These are phyloP conservation scores for Candida ulmi DNA, from an alignment of 805 yeast species.

Conservation along the genomic window DNA sequence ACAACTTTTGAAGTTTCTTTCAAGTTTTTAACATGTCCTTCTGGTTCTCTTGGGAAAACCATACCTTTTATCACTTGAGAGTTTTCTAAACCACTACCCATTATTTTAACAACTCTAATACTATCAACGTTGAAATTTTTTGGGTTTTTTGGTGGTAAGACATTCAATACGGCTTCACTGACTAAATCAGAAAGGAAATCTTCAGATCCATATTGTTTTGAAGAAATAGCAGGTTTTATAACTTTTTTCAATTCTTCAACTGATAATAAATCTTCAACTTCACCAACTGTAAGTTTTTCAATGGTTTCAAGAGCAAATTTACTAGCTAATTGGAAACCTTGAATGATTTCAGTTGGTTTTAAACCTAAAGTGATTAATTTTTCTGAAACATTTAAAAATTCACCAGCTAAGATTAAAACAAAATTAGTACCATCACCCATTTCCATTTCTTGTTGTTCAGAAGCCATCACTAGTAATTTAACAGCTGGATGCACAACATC, in stretches of 20 bases:
- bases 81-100: slow-evolving; percentile 77
- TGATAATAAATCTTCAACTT: slow-evolving; percentile 51
- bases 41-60: slow-evolving; percentile 98
- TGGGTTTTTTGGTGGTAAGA: slow-evolving; percentile 65
- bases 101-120: slow-evolving; percentile 90
- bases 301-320: slow-evolving; percentile 65
- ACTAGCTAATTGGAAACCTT: slow-evolving; percentile 88
- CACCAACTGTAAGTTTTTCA: slow-evolving; percentile 58
- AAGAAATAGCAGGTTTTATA: slow-evolving; percentile 80
- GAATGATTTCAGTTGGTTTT: slow-evolving; percentile 86
- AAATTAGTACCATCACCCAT: slow-evolving; percentile 96
- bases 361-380: slow-evolving; percentile 79
- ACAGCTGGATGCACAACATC: slow-evolving; percentile 98
- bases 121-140: slow-evolving; percentile 81
- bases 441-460: slow-evolving; percentile 94
- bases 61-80: slow-evolving; percentile 89
- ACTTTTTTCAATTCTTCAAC: slow-evolving; percentile 60
- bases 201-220: slow-evolving; percentile 91
- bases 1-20: slow-evolving; percentile 72
- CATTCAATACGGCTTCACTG: slow-evolving; percentile 76
- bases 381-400: slow-evolving; percentile 80
- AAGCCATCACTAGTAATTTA: slow-evolving; percentile 90
- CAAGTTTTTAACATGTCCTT: slow-evolving; percentile 73
- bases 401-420: slow-evolving; percentile 90
- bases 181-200: slow-evolving; percentile 71